Conservation (phyloP, 352 stramenopile species). For the Phytopythium delawarense region DNA sequence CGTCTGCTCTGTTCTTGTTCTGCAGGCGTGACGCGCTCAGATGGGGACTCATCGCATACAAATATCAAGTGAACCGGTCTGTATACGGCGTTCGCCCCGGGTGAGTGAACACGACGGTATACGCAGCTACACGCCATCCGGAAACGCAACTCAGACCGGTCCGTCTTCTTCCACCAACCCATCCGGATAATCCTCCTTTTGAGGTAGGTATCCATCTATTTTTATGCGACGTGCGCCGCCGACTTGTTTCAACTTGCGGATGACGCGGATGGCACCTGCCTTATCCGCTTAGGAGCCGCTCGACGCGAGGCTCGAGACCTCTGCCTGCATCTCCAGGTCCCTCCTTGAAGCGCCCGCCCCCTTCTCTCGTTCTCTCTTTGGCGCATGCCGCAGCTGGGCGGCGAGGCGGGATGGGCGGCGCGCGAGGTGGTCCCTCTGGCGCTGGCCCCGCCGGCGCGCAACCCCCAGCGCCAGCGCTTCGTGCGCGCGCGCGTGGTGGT, state of each 20-base stretch:
- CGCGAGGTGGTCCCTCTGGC: constrained; percentile 12
- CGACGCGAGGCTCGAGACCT: too few relatives aligned
- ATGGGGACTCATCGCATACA: background rate
- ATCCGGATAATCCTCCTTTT: background rate
- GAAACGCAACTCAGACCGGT: background rate
- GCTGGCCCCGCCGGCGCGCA: constrained; percentile 19
- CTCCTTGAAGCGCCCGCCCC: background rate
- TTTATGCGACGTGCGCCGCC: constrained; percentile 1
- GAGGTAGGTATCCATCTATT: constrained; percentile 3
- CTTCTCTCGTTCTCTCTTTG: background rate
- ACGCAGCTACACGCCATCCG: background rate
- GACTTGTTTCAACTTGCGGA: background rate
- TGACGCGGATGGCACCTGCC: background rate
- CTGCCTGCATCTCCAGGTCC: background rate
- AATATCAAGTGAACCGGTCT: background rate
- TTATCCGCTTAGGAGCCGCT: too few relatives aligned
- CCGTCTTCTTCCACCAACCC: background rate
- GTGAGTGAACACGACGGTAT: background rate
- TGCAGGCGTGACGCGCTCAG: background rate
- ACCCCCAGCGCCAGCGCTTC: constrained; percentile 15
- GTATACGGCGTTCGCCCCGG: background rate
- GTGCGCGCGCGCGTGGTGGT: constrained; percentile 20
- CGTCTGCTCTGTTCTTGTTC: constrained; percentile 5
- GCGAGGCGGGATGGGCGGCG: constrained; percentile 19
- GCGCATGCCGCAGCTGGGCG: constrained; percentile 16